phyloP scores from a whole-genome alignment of 2,329 filamentous ascomycete genomes.

The Gremmenia infestans region DNA sequence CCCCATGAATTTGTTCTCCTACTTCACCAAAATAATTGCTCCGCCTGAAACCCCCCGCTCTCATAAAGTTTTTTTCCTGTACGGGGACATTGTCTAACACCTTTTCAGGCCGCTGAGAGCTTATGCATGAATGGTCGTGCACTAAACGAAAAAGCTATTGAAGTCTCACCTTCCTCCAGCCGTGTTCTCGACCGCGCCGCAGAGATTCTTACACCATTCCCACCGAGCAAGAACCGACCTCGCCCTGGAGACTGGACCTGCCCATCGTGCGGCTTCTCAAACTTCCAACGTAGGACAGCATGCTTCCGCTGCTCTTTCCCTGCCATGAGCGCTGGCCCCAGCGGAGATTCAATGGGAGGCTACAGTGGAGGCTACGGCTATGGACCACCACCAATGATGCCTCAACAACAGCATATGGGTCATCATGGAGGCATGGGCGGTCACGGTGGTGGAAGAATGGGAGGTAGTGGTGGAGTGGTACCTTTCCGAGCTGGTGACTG shows the following conservation, averaged over 20 bases:
- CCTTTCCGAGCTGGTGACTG: constrained; percentile 98
- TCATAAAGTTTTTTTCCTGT: constrained; percentile 31
- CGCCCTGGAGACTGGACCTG: constrained; percentile 98
- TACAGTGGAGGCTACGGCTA: constrained; percentile 61
- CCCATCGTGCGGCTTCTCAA: constrained; percentile 96
- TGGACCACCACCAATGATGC: constrained; percentile 74
- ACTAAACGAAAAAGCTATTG: constrained; percentile 97
- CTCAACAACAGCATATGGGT: constrained; percentile 69
- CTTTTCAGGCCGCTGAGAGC: constrained; percentile 79
- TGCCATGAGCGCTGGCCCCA: constrained; percentile 76
- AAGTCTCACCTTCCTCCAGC: constrained; percentile 96
- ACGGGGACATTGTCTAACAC: constrained; percentile 31
- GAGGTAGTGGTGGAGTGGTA: constrained; percentile 77
- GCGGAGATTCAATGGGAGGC: constrained; percentile 62
- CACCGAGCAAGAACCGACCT: constrained; percentile 96
- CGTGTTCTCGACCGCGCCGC: constrained; percentile 92
- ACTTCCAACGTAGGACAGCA: constrained; percentile 96
- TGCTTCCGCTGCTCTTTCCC: constrained; percentile 99
- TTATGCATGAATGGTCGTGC: constrained; percentile 99
- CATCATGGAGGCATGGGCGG: constrained; percentile 49
- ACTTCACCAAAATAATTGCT: constrained; percentile 27
- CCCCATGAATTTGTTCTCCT: constrained; percentile 27
- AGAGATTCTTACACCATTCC: constrained; percentile 94
- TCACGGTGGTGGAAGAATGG: constrained; percentile 64
- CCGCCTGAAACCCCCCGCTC: constrained; percentile 10